Percentiles rank a stretch among this genome's conserved stretches.
Conservation (phyloP, 1,139 yeast species). For the Protomyces arabidopsidicola region DNA sequence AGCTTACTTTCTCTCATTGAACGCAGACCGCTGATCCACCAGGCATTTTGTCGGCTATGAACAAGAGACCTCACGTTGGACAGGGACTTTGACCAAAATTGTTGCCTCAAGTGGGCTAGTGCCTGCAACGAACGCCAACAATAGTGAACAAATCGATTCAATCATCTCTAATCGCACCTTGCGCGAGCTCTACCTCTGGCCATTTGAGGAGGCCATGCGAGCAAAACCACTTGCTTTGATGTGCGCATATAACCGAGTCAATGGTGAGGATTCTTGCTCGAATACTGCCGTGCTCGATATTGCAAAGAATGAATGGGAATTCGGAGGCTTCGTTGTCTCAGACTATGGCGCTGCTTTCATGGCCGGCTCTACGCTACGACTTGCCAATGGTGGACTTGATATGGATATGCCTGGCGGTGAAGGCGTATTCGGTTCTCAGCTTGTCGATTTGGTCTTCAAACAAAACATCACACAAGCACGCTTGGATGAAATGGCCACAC, state of each 20-base stretch:
- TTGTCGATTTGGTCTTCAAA: conserved; percentile 54
- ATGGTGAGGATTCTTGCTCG: conserved; percentile 58
- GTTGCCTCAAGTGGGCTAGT: not conserved
- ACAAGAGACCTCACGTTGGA: conserved; percentile 53
- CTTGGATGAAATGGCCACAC: conserved; percentile 57
- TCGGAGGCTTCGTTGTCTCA: conserved; percentile 61
- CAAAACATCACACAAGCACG: conserved; percentile 53
- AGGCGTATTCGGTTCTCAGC: conserved; percentile 55
- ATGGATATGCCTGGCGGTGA: conserved; percentile 59
- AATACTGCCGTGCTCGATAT: conserved; percentile 53
- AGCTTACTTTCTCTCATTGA: too few relatives aligned
- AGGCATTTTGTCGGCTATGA: conserved; percentile 54
- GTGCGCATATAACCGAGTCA: conserved; percentile 59
- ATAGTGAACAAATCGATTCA: conserved; percentile 40
- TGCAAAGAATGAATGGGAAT: conserved; percentile 59
- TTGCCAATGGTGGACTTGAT: conserved; percentile 58
- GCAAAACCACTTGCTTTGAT: conserved; percentile 61
- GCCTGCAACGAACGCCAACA: not conserved
- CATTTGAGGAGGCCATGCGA: conserved; percentile 58
- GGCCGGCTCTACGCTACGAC: conserved; percentile 55
- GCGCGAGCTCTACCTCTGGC: conserved; percentile 57
- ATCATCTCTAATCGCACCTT: conserved; percentile 54
- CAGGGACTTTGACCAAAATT: conserved; percentile 33
- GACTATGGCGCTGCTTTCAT: conserved; percentile 53
- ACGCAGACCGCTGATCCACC: conserved; percentile 38